Percentiles rank a stretch among this genome's conserved stretches.
phyloP scores from a whole-genome alignment of 179 eudicot genomes.

The Actinidia arguta region DNA sequence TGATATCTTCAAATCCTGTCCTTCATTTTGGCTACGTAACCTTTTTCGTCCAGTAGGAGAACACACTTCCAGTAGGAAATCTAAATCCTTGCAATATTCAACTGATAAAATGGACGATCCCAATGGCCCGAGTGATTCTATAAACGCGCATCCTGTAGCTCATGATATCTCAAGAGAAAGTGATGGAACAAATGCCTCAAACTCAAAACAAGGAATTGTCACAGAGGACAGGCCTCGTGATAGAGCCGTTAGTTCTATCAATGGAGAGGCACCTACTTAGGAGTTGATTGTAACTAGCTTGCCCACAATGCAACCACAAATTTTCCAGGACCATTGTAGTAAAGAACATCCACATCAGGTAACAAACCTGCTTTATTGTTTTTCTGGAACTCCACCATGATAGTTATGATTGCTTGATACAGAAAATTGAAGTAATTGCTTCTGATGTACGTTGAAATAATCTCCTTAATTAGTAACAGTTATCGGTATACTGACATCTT shows the following conservation, averaged over 20 bases:
- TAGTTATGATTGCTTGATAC: neutral
- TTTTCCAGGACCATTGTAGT: neutral
- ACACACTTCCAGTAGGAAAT: neutral
- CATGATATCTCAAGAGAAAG: slow-evolving; percentile 10
- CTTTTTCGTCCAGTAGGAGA: slow-evolving; percentile 7
- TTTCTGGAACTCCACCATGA: neutral
- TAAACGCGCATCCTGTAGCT: neutral
- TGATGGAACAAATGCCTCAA: neutral
- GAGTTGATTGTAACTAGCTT: slow-evolving; percentile 5
- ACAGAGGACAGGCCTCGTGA: neutral
- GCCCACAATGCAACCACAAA: neutral
- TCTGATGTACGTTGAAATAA: neutral
- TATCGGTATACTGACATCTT: neutral
- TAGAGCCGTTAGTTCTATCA: slow-evolving; percentile 11
- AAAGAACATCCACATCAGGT: slow-evolving; percentile 18
- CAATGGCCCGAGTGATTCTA: neutral
- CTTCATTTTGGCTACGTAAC: neutral
- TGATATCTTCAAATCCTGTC: neutral
- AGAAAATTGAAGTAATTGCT: neutral
- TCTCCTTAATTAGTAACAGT: neutral
- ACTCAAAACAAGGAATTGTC: neutral
- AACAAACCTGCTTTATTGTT: neutral
- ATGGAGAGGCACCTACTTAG: neutral
- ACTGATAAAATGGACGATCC: neutral
- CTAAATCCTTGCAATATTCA: neutral